Evolutionary conservation across 2,329 filamentous ascomycete genomes (phyloP).

Genomic region (Trichophyton verrucosum): DNA sequence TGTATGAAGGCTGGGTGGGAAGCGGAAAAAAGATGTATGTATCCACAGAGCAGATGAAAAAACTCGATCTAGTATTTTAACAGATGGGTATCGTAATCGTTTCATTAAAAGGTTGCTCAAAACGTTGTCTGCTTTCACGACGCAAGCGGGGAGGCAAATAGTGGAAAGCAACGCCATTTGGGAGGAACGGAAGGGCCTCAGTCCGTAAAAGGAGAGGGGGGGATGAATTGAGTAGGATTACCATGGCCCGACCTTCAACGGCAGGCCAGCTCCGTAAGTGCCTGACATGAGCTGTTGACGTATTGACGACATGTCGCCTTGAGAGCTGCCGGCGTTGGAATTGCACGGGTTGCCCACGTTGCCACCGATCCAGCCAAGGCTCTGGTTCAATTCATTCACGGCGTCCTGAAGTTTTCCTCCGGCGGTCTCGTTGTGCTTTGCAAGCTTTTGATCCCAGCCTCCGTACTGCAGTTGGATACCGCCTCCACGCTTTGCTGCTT

Average conservation of each 20-base stretch:
- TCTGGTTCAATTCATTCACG: slow-evolving; percentile 60
- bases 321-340: slow-evolving; percentile 17
- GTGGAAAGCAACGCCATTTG: slow-evolving; percentile 8
- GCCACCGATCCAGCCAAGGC: slow-evolving; percentile 65
- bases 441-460: slow-evolving; percentile 80
- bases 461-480: slow-evolving; percentile 82
- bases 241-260: slow-evolving; percentile 46
- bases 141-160: not conserved
- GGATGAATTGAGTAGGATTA: slow-evolving; percentile 20
- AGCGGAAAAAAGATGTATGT: not conserved
- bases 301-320: slow-evolving; percentile 36
- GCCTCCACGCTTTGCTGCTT: slow-evolving; percentile 79
- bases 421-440: slow-evolving; percentile 77
- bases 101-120: slow-evolving; percentile 23
- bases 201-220: not conserved
- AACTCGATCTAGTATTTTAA: slow-evolving; percentile 24
- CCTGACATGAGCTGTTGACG: slow-evolving; percentile 46
- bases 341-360: slow-evolving; percentile 8
- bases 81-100: slow-evolving; percentile 35
- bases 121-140: slow-evolving; percentile 4
- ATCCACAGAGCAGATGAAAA: slow-evolving; percentile 1
- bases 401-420: slow-evolving; percentile 70
- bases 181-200: slow-evolving; percentile 2
- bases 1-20: not conserved
- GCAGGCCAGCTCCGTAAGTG: slow-evolving; percentile 43